These are phyloP conservation scores for Fusarium sp. DNA, from an alignment of 2,329 filamentous ascomycete species.

Conservation along the genomic window DNA sequence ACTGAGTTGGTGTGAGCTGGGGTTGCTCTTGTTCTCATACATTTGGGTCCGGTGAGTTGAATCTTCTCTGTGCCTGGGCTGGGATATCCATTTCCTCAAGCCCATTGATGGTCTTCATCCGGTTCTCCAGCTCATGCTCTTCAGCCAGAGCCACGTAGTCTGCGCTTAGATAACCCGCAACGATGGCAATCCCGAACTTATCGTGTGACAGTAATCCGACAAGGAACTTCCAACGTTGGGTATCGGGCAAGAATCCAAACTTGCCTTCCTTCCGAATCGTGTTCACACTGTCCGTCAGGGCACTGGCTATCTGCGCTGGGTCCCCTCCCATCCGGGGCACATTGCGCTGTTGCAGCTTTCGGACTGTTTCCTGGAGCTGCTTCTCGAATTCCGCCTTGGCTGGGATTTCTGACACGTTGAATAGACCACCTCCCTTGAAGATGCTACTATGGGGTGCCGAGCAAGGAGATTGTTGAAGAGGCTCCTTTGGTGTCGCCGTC, in stretches of 20 bases:
- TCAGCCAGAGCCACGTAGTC: conserved; percentile 45
- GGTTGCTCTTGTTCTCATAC: conserved; percentile 44
- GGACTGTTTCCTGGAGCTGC: conserved; percentile 22
- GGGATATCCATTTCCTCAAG: conserved; percentile 44
- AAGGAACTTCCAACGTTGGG: conserved; percentile 52
- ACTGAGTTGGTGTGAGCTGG: not conserved
- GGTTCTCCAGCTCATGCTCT: conserved; percentile 42
- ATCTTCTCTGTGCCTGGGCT: conserved; percentile 32
- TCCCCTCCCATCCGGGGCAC: conserved; percentile 3
- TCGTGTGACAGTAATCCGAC: conserved; percentile 40
- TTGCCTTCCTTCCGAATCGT: conserved; percentile 38
- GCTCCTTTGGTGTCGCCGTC: not conserved
- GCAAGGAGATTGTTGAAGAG: not conserved
- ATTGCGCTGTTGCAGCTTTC: conserved; percentile 18
- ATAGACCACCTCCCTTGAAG: conserved; percentile 36
- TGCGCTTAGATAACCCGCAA: conserved; percentile 42
- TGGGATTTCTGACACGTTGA: conserved; percentile 38
- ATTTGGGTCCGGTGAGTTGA: conserved; percentile 45
- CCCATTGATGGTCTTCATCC: conserved; percentile 42
- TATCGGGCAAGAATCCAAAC: conserved; percentile 48
- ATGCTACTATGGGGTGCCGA: not conserved
- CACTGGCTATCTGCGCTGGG: conserved; percentile 19
- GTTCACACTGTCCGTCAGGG: conserved; percentile 44
- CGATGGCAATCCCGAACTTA: conserved; percentile 48
- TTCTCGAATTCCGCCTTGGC: conserved; percentile 44